Percentiles rank a stretch among this genome's conserved stretches.
phyloP scores from a whole-genome alignment of 2,329 filamentous ascomycete species.

The Gaeumannomyces tritici region DNA sequence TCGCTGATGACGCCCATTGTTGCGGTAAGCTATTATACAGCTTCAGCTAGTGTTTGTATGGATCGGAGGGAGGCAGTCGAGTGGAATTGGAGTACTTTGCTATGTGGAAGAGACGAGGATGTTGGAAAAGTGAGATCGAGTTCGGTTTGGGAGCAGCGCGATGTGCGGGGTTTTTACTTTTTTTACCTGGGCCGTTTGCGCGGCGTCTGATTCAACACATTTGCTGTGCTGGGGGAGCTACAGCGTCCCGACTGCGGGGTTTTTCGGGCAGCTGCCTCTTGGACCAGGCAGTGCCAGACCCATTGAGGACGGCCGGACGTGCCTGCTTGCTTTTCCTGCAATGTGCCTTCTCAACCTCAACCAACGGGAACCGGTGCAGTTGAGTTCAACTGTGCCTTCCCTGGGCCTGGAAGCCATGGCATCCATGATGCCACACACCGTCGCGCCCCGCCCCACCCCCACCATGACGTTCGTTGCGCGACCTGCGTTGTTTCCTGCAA shows the following conservation, averaged over 20 bases:
- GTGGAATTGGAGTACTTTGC: background rate
- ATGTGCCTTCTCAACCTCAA: background rate
- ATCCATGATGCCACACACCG: background rate
- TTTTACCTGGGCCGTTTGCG: background rate
- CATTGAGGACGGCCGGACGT: background rate
- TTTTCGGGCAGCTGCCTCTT: background rate
- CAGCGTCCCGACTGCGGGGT: background rate
- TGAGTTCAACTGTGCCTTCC: background rate
- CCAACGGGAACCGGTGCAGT: background rate
- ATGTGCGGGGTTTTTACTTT: conserved; percentile 2
- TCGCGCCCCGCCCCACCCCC: background rate
- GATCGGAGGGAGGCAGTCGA: background rate
- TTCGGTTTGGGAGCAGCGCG: background rate
- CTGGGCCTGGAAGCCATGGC: no score
- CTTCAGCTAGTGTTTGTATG: background rate
- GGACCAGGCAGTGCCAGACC: background rate
- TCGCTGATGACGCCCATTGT: conserved; percentile 24
- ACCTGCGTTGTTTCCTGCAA: background rate
- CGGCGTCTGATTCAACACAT: background rate
- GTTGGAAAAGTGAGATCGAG: background rate
- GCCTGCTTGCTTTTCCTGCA: background rate
- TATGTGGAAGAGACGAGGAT: background rate
- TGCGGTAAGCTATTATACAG: background rate
- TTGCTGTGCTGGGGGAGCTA: background rate
- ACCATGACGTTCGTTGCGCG: background rate